Base-by-base conservation (phyloP, 2,329 filamentous ascomycete genomes). In the Chaetomium olivaceum region DNA sequence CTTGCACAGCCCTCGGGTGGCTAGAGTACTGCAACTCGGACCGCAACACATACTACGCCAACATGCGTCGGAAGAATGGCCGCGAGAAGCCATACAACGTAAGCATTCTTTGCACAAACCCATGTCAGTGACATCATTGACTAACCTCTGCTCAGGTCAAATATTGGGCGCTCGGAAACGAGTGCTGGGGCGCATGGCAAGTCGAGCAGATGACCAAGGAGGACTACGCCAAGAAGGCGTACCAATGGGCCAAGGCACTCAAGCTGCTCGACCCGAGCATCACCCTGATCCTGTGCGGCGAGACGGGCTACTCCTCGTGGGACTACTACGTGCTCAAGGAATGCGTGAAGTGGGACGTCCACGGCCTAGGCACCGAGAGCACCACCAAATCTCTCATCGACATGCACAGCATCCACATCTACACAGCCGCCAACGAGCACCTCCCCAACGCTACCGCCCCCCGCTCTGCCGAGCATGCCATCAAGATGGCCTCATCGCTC, bases 111-210 rank as follows among this genome's bases (percentile, higher is more conserved):
- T 33, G 14, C 54, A 8, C 31, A 43, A 3, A 3, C 8, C 23
- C 23, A 2, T 6, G 9, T 23, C n/a, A 43, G 3, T 2, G 2
- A 1, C 11, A 27, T 19, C 1, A 23, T 2, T 14, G 21, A 16
- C 52, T 61, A 11, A 61, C 58, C 2, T 12, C 16, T 11, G 4
- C 1, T 19, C 39, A 67, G 65, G 82, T 93, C 72, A 92, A 91
- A 78, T 94, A 93, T 81, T 95, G 91, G 91, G 91, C 90, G 1
- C 84, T 95, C 29, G 91, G 91, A 11, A 95, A 95, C 77, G 88
- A 90, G 75, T 81, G 83, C 76, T 90, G 85, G 84, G 88, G 87
- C 4, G 84, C 86, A 21, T 89, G 82, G 83, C 87, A 90, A 76
- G 85, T 91, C 65, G 87, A 82, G 70, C 85, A 90, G 77, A 84